Evolutionary conservation across 208 protist genomes (phyloP).

Genomic region (Tritrichomonas foetus): DNA sequence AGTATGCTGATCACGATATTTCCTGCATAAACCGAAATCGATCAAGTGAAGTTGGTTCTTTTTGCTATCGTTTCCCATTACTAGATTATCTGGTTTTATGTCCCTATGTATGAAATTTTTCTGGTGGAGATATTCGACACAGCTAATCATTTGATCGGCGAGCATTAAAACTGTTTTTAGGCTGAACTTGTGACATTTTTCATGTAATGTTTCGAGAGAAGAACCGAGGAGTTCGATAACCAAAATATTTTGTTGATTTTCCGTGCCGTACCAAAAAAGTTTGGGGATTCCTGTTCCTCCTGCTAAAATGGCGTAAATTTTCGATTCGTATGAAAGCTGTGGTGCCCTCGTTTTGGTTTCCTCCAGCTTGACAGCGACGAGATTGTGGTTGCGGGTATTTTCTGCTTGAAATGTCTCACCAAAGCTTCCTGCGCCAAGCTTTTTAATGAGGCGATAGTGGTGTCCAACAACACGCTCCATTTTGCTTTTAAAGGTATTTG

Average conservation of each 20-base stretch:
- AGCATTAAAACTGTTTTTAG: slow-evolving; percentile 96
- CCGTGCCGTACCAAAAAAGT: slow-evolving; percentile 81
- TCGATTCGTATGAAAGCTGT: slow-evolving; percentile 93
- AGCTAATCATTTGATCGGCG: slow-evolving; percentile 81
- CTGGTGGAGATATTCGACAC: background rate
- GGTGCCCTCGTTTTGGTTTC: slow-evolving; percentile 73
- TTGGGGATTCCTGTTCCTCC: slow-evolving; percentile 79
- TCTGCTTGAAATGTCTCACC: slow-evolving; percentile 73
- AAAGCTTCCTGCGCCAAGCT: slow-evolving; percentile 91
- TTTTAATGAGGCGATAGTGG: background rate
- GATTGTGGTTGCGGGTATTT: slow-evolving; percentile 64
- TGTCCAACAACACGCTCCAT: too few species aligned
- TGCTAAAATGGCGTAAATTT: slow-evolving; percentile 76
- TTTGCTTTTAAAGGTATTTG: too few species aligned
- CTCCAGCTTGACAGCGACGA: slow-evolving; percentile 50
- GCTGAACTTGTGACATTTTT: slow-evolving; percentile 79
- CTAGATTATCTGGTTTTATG: slow-evolving; percentile 16
- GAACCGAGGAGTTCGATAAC: slow-evolving; percentile 96
- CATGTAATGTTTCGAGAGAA: slow-evolving; percentile 91
- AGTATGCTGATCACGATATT: slow-evolving; percentile 91
- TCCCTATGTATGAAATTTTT: slow-evolving; percentile 26
- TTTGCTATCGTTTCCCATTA: slow-evolving; percentile 46
- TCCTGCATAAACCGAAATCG: slow-evolving; percentile 84
- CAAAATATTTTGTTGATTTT: slow-evolving; percentile 93
- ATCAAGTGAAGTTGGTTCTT: slow-evolving; percentile 58